These are phyloP conservation scores for Picochlorum costavermella DNA, from an alignment of 139 green algal species.

Conservation along the genomic window DNA sequence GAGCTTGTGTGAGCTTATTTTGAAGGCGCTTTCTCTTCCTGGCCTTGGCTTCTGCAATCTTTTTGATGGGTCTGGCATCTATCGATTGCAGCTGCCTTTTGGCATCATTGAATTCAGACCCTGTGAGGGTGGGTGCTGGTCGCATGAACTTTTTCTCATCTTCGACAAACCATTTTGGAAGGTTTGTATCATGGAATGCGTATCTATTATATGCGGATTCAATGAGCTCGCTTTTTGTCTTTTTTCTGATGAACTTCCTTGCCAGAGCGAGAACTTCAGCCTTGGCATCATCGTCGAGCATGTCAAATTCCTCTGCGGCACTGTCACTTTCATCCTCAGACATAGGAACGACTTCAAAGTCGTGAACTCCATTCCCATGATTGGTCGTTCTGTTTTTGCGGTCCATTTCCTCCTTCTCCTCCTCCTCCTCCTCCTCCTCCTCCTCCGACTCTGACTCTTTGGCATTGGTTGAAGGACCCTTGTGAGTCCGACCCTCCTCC, in stretches of 20 bases:
- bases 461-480: not conserved
- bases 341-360: conserved; percentile 44
- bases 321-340: conserved; percentile 25
- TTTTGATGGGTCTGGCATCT: conserved; percentile 89
- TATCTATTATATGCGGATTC: conserved; percentile 92
- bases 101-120: conserved; percentile 72
- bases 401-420: conserved; percentile 10
- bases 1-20: conserved; percentile 43
- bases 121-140: conserved; percentile 17
- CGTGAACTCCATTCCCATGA: not conserved
- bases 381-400: not conserved
- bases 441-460: not conserved
- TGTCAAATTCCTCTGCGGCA: conserved; percentile 40
- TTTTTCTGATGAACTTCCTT: conserved; percentile 66
- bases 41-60: conserved; percentile 88
- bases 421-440: too few species aligned
- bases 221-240: conserved; percentile 75
- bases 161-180: conserved; percentile 84
- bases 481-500: too few species aligned
- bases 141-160: conserved; percentile 65
- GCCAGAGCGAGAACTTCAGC: conserved; percentile 76
- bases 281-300: conserved; percentile 24
- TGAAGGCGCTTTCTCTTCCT: conserved; percentile 71
- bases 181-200: conserved; percentile 70
- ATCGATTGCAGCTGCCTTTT: conserved; percentile 68